These are phyloP conservation scores for Suhomyces maxii DNA, from an alignment of 1,139 yeast species.

Conservation along the genomic window DNA sequence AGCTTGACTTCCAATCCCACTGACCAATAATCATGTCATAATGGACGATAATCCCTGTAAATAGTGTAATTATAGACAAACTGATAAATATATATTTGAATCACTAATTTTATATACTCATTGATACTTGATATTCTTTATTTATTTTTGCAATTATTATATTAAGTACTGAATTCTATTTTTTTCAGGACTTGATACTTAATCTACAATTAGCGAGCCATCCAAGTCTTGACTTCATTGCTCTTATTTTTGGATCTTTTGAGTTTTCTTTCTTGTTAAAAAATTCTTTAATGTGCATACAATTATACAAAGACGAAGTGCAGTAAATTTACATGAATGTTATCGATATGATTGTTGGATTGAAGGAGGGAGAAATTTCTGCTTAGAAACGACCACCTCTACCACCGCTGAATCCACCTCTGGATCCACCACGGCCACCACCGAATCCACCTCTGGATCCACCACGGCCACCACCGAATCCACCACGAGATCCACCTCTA, in stretches of 20 bases:
- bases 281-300: conserved; percentile 5
- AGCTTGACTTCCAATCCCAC: not conserved
- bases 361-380: not conserved
- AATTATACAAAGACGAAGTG: conserved; percentile 16
- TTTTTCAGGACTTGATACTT: too few relatives aligned
- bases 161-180: too few relatives aligned
- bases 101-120: too few relatives aligned
- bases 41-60: too few relatives aligned
- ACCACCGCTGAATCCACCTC: conserved; percentile 35
- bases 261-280: not conserved
- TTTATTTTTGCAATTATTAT: too few relatives aligned
- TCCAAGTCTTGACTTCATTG: too few relatives aligned
- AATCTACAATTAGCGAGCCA: too few relatives aligned
- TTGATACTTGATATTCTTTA: too few relatives aligned
- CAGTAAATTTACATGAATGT: conserved; percentile 7
- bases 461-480: conserved; percentile 37
- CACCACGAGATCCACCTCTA: conserved; percentile 47
- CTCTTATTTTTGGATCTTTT: not conserved
- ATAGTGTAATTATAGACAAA: too few relatives aligned
- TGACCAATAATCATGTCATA: too few relatives aligned
- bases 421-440: conserved; percentile 38
- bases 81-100: too few relatives aligned
- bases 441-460: conserved; percentile 34
- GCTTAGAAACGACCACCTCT: conserved; percentile 15
- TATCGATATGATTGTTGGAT: not conserved